These are phyloP conservation scores for Nothomitra cinnamomea DNA, from an alignment of 2,329 filamentous ascomycete genomes.

Conservation along the genomic window DNA sequence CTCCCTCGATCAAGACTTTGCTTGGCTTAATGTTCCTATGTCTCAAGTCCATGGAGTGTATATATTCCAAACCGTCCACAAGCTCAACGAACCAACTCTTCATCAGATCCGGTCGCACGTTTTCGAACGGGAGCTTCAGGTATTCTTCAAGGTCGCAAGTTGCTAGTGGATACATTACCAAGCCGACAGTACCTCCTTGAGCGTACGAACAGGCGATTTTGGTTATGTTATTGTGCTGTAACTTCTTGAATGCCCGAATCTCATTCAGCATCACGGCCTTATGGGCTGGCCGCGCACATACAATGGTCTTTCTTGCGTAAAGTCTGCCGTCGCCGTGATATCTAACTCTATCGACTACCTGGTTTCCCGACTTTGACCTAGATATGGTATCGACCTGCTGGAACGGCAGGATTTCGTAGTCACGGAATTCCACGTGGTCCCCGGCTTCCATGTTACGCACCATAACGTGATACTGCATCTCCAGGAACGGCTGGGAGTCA, in stretches of 20 bases:
- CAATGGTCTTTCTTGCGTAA: conserved; percentile 1
- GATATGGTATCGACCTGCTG: not conserved
- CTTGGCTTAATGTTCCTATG: conserved; percentile 3
- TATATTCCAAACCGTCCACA: not conserved
- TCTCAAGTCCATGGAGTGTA: conserved; percentile 2
- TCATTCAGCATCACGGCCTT: not conserved
- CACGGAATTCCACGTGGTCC: conserved; percentile 1
- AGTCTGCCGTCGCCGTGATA: not conserved
- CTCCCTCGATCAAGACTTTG: not conserved
- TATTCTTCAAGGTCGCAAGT: conserved; percentile 1
- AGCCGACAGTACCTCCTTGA: not conserved
- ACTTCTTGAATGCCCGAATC: not conserved
- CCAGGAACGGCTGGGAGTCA: not conserved
- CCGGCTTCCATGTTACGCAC: conserved; percentile 1
- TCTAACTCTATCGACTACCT: not conserved
- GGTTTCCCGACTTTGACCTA: not conserved
- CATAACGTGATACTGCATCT: conserved; percentile 3
- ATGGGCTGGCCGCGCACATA: conserved; percentile 3
- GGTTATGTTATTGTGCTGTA: not conserved
- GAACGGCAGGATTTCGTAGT: not conserved
- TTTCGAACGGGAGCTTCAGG: conserved; percentile 2
- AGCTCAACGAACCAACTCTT: conserved; percentile 1
- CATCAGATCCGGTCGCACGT: conserved; percentile 1
- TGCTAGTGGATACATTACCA: conserved; percentile 1
- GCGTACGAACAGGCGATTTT: conserved; percentile 1